Conservation (phyloP, 805 yeast genomes). For the Candida namnaoensis region DNA sequence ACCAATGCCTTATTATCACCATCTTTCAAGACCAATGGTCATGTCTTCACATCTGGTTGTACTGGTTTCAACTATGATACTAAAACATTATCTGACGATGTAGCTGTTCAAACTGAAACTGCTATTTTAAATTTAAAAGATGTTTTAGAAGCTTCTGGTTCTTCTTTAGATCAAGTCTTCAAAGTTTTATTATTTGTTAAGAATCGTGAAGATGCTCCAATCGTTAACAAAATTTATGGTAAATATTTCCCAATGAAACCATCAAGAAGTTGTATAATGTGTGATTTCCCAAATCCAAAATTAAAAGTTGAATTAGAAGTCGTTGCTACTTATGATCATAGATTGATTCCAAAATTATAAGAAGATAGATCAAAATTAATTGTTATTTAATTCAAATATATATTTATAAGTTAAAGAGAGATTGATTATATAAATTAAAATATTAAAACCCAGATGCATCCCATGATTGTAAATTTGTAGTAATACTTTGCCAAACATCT, state of each 20-base stretch:
- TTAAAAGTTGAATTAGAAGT: neutral
- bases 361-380: neutral
- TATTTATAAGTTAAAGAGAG: too few species aligned
- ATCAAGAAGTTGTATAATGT: slow-evolving; percentile 36
- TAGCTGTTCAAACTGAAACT: slow-evolving; percentile 29
- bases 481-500: slow-evolving; percentile 14
- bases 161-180: slow-evolving; percentile 30
- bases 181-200: slow-evolving; percentile 36
- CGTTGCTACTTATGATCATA: neutral
- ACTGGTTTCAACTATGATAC: slow-evolving; percentile 28
- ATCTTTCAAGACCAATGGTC: slow-evolving; percentile 23
- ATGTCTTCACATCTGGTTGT: slow-evolving; percentile 33
- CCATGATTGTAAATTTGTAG: slow-evolving; percentile 13
- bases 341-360: too few species aligned
- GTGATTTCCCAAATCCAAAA: slow-evolving; percentile 15
- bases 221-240: slow-evolving; percentile 32
- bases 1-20: slow-evolving; percentile 19
- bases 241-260: slow-evolving; percentile 33
- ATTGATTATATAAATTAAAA: too few species aligned
- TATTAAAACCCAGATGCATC: slow-evolving; percentile 8
- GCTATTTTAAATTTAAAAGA: slow-evolving; percentile 32
- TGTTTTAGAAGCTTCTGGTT: slow-evolving; percentile 29
- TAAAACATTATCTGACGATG: slow-evolving; percentile 23
- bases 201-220: slow-evolving; percentile 26
- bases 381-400: too few species aligned